Conservation (phyloP, 164 flowering plant species). For the Chimonanthus praecox region DNA sequence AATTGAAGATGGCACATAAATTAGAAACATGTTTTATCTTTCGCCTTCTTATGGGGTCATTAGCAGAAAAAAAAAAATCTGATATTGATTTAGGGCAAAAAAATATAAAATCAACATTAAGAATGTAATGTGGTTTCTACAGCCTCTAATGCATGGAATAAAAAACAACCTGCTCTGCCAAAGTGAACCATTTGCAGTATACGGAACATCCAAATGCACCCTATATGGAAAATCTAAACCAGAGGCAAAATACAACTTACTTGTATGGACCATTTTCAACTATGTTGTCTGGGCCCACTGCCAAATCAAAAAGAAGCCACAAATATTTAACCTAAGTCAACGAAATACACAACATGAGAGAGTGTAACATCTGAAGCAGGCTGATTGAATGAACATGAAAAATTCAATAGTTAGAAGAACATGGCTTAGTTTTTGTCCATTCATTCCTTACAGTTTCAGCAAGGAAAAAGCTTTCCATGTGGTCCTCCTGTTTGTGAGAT, state of each 20-base stretch:
- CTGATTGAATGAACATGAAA: not conserved
- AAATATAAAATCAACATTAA: not conserved
- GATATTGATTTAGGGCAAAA: not conserved
- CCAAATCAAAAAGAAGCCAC: slow-evolving; percentile 99
- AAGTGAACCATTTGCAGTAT: not conserved
- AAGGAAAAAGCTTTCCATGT: slow-evolving; percentile 98
- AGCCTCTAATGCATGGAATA: not conserved
- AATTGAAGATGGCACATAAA: too few relatives aligned
- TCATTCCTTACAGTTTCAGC: slow-evolving; percentile 82
- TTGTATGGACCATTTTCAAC: slow-evolving; percentile 96
- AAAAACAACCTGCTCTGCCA: not conserved
- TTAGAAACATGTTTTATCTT: too few relatives aligned
- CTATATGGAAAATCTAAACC: not conserved
- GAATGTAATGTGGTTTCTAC: not conserved
- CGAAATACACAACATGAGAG: not conserved
- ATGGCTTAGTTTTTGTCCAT: not conserved
- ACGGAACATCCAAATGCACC: not conserved
- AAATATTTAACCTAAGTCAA: slow-evolving; percentile 75
- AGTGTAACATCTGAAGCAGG: not conserved
- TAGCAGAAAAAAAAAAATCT: not conserved
- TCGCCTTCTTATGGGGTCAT: too few relatives aligned
- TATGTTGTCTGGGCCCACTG: slow-evolving; percentile 88
- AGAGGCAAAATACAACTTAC: slow-evolving; percentile 36
- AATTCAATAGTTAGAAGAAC: not conserved
- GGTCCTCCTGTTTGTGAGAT: slow-evolving; percentile 87